These are phyloP conservation scores for Penicillium griseofulvum DNA, from an alignment of 2,329 filamentous ascomycete species.

Conservation along the genomic window DNA sequence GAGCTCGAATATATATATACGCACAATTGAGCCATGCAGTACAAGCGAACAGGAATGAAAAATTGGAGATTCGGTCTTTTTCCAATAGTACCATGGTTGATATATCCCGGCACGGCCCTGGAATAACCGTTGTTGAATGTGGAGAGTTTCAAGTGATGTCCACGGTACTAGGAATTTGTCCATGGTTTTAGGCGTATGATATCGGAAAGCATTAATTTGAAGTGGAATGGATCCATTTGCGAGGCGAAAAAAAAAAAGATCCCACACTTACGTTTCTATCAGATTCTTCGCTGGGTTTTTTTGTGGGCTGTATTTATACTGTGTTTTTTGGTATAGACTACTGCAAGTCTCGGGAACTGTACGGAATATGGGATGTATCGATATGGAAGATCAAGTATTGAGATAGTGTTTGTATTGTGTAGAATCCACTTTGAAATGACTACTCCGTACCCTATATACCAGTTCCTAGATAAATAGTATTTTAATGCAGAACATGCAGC, in stretches of 20 bases:
- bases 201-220: conserved; percentile 2
- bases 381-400: background rate
- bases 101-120: conserved; percentile 22
- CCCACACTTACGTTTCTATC: conserved; percentile 1
- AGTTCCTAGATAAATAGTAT: background rate
- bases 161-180: background rate
- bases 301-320: conserved; percentile 4
- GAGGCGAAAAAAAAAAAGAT: conserved; percentile 8
- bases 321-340: conserved; percentile 3
- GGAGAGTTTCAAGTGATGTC: conserved; percentile 16
- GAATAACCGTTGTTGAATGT: conserved; percentile 22
- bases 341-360: conserved; percentile 6
- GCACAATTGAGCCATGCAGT: background rate
- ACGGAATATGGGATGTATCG: conserved; percentile 2
- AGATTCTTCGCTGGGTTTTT: background rate
- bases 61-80: conserved; percentile 1
- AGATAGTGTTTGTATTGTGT: background rate
- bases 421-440: background rate
- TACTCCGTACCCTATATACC: background rate
- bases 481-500: conserved; percentile 3
- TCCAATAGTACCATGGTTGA: conserved; percentile 19
- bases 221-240: conserved; percentile 10
- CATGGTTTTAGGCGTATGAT: conserved; percentile 17
- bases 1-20: background rate
- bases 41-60: background rate